These are phyloP conservation scores for Oryza glumipatula DNA, from an alignment of 176 grass and related monocot genomes.

Conservation along the genomic window DNA sequence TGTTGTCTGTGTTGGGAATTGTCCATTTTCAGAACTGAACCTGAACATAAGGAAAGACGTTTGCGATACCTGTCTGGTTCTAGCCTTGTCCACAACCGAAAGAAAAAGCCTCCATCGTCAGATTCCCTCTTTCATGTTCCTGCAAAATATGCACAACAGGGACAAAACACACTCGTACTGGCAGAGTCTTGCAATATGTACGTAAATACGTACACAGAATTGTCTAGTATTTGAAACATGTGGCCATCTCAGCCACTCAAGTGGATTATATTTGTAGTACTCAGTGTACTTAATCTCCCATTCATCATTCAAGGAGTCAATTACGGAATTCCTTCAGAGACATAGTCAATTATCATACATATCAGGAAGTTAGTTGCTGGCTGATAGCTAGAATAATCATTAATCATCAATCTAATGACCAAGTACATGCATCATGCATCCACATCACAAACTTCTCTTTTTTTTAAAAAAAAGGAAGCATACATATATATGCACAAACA, in stretches of 20 bases:
- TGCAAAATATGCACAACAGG: not conserved
- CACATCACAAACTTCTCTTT: not conserved
- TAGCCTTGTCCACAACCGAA: not conserved
- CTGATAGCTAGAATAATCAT: not conserved
- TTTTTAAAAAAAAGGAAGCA: not conserved
- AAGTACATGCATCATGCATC: not conserved
- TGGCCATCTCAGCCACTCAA: not conserved
- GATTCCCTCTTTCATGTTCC: not conserved
- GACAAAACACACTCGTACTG: not conserved
- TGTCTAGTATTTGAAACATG: not conserved
- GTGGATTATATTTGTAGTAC: not conserved
- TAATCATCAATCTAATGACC: not conserved
- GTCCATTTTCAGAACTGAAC: not conserved
- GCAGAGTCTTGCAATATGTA: not conserved
- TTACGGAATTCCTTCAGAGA: not conserved
- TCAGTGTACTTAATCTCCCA: no score
- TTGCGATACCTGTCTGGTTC: not conserved
- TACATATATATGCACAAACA: not conserved
- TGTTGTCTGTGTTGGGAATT: not conserved
- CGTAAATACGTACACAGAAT: not conserved
- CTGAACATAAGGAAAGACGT: not conserved
- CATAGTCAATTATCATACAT: not conserved
- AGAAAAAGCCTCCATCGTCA: not conserved
- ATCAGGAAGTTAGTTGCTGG: not conserved
- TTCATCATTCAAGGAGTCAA: not conserved